Percentiles rank a stretch among this genome's conserved stretches.
Evolutionary conservation across 192 early-diverging fungal species (phyloP).

Genomic region (Coemansia reversa): DNA sequence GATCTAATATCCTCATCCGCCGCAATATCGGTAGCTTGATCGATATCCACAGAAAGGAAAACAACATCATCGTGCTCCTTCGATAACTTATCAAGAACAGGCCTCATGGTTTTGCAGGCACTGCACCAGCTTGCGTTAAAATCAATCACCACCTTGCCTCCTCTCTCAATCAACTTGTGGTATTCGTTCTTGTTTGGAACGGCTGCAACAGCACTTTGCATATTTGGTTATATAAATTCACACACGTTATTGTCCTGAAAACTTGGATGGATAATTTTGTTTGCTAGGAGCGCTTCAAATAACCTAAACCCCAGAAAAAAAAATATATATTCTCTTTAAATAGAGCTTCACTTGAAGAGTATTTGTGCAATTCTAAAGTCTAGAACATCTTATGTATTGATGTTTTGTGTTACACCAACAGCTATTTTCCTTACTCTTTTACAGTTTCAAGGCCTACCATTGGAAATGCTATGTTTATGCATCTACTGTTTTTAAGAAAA

Average conservation of each 20-base stretch:
- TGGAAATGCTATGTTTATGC: no score
- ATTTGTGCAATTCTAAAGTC: no score
- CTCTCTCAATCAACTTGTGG: slow-evolving; percentile 17
- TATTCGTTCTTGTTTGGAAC: slow-evolving; percentile 17
- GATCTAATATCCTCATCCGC: slow-evolving; percentile 56
- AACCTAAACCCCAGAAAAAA: background rate
- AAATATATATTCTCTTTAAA: no score
- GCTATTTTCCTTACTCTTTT: no score
- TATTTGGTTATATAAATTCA: background rate
- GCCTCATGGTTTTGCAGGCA: slow-evolving; percentile 76
- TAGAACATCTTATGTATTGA: no score
- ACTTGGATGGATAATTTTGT: background rate
- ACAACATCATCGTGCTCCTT: slow-evolving; percentile 55
- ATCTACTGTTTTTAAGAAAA: no score
- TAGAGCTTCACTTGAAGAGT: no score
- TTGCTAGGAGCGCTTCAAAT: background rate
- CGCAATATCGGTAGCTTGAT: slow-evolving; percentile 58
- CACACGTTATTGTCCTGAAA: background rate
- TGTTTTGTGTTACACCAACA: no score
- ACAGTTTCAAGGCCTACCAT: no score
- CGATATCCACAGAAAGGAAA: slow-evolving; percentile 86
- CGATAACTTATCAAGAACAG: slow-evolving; percentile 64
- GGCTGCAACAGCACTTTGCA: background rate
- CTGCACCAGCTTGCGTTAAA: slow-evolving; percentile 86
- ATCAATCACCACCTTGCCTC: slow-evolving; percentile 65